These are phyloP conservation scores for Edaphochlamys debaryana DNA, from an alignment of 139 green algal genomes.

Conservation along the genomic window DNA sequence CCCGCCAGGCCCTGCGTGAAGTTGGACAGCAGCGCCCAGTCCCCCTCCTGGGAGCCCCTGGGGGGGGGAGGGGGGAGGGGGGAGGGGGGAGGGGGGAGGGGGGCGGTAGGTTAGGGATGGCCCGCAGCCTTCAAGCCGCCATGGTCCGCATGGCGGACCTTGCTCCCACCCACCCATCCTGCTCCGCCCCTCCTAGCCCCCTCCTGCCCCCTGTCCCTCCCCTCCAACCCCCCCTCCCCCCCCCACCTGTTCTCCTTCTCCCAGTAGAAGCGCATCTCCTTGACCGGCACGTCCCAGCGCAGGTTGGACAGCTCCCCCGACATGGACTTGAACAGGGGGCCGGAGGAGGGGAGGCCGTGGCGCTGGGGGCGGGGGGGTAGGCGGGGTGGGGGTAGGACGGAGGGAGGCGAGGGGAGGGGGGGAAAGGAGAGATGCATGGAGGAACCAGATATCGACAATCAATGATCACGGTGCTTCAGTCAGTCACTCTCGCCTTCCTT, in stretches of 20 bases:
- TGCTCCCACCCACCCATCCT: no score
- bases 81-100: no score
- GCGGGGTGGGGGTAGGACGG: background rate
- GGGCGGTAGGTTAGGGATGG: background rate
- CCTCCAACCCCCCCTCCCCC: background rate
- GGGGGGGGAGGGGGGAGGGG: no score
- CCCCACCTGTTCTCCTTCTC: constrained; percentile 42
- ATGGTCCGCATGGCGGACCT: no score
- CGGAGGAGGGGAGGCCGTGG: constrained; percentile 40
- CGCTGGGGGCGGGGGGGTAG: no score
- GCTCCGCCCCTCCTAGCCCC: no score
- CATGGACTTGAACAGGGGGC: constrained; percentile 73
- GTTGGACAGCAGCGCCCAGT: constrained; percentile 66
- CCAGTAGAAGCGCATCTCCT: constrained; percentile 57
- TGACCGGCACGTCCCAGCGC: constrained; percentile 56
- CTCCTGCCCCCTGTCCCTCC: no score
- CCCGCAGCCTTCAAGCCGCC: background rate
- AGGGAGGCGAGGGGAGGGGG: background rate
- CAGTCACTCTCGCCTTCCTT: no score
- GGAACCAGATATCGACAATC: no score
- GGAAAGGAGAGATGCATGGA: background rate
- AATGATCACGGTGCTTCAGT: no score
- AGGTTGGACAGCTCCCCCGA: constrained; percentile 74
- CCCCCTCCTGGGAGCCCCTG: background rate
- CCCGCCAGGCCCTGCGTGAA: constrained; percentile 73